Evolutionary conservation across 768 basidiomycete genomes (phyloP), one percentile per base, ranked within the genome.

Genomic region (Cubamyces lactineus): DNA sequence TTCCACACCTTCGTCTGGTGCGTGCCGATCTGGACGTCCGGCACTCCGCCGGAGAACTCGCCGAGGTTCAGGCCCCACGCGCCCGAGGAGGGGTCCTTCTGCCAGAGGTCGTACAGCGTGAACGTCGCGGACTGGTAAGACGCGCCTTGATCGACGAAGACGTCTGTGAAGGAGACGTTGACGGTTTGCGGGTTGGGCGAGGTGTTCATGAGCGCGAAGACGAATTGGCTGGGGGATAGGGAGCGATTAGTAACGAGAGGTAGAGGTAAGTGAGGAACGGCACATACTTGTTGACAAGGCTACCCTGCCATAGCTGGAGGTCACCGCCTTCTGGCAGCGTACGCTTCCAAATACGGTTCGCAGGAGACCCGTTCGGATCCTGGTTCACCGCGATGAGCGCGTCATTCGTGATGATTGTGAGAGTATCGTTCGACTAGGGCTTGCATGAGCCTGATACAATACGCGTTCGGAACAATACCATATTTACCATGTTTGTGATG

Each of bases 341-440:
- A 15, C 59, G 59, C 60, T 76, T 76, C 76, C 76, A 77, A 45
- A 74, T 65, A 5, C 76, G 73, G 48, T 60, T 70, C 6, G 72
- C 77, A 5, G 77, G 71, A 0, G 67, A 64, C 28, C 73, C 73
- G 12, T 50, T 57, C 8, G 71, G 42, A 62, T 79, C 78, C 58
- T 70, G 71, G 59, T 74, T 77, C 24, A 76, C 67, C 1, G 65
- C 74, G 39, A 79, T 76, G 56, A 79, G 65, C 9, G 72, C 74
- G 40, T 74, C 70, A 66, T 79, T 79, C 23, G 73, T 74, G 62
- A 79, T 74, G 65, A 79, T 78, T 0, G 65, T 59, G 45, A 72
- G 63, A 0, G 77, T 78, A 38, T 77, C 76, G 53, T 73, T 70
- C 9, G 72, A 67, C 75, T 76, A 23, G 19, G 13, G 49, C 24